phyloP scores from a whole-genome alignment of 148 eudicot genomes.

The Polygonum maritimum region DNA sequence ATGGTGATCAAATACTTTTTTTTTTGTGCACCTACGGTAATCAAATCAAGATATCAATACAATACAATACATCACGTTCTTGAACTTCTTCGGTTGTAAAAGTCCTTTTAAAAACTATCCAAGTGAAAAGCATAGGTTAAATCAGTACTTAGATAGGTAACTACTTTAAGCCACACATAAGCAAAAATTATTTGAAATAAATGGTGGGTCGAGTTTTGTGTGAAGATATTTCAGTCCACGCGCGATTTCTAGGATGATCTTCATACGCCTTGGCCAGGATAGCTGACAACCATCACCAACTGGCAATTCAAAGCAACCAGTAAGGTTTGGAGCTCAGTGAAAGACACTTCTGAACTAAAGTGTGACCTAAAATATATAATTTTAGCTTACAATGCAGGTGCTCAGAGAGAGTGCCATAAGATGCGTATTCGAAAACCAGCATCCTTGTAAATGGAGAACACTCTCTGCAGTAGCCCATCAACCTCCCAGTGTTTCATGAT shows the following conservation, averaged over 20 bases:
- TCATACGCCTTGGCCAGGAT: slow-evolving; percentile 95
- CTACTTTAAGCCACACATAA: too few species aligned
- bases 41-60: too few species aligned
- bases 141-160: too few species aligned
- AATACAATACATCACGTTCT: too few species aligned
- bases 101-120: too few species aligned
- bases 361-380: too few species aligned
- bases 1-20: too few species aligned
- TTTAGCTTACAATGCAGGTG: slow-evolving; percentile 82
- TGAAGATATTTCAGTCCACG: slow-evolving; percentile 82
- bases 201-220: slow-evolving; percentile 81
- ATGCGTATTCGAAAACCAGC: slow-evolving; percentile 84
- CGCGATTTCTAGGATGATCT: slow-evolving; percentile 73
- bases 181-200: too few species aligned
- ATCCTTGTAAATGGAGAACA: slow-evolving; percentile 80
- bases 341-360: background rate
- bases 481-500: slow-evolving; percentile 76
- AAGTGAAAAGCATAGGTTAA: too few species aligned
- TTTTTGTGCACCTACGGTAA: too few species aligned
- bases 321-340: background rate
- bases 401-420: slow-evolving; percentile 86
- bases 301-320: slow-evolving; percentile 13
- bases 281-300: slow-evolving; percentile 94
- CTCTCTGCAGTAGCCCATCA: slow-evolving; percentile 85
- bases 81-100: too few species aligned